Evolutionary conservation across 1,284 basidiomycete species (phyloP).

Genomic region (Leccinum holopus): DNA sequence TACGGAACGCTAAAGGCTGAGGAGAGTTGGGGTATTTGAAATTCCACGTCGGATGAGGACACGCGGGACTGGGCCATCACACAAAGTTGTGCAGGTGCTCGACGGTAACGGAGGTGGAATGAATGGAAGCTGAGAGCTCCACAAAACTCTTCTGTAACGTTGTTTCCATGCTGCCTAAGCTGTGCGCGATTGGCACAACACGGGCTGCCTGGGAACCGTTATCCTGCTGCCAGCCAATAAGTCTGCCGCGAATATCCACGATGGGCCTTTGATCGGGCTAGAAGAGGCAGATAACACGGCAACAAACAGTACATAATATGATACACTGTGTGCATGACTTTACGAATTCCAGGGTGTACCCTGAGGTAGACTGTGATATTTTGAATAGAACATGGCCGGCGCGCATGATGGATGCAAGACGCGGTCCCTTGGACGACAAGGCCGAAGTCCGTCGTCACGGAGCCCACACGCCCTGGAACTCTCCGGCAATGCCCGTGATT

Average conservation of each 20-base stretch:
- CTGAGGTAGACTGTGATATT: conserved; percentile 26
- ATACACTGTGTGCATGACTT: conserved; percentile 22
- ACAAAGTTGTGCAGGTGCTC: conserved; percentile 17
- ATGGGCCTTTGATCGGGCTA: conserved; percentile 30
- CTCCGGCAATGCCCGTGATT: conserved; percentile 19
- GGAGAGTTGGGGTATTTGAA: conserved; percentile 32
- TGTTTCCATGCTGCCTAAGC: conserved; percentile 26
- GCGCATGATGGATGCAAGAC: conserved; percentile 15
- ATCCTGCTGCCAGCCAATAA: conserved; percentile 16
- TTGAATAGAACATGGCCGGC: not conserved
- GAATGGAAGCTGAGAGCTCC: conserved; percentile 16
- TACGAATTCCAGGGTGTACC: conserved; percentile 32
- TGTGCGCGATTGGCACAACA: conserved; percentile 15
- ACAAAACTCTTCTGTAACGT: conserved; percentile 22
- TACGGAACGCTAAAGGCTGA: not conserved
- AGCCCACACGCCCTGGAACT: conserved; percentile 21
- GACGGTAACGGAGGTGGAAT: conserved; percentile 6
- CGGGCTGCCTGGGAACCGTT: conserved; percentile 22
- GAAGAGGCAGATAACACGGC: conserved; percentile 20
- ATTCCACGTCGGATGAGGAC: conserved; percentile 12
- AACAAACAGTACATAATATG: conserved; percentile 33
- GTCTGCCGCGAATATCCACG: conserved; percentile 11
- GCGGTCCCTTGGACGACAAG: conserved; percentile 16
- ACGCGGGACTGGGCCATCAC: conserved; percentile 12
- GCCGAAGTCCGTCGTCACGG: conserved; percentile 8